Percentiles rank a stretch among this genome's conserved stretches.
phyloP scores from a whole-genome alignment of 495 filamentous ascomycete species.

The Talaromyces thailandensis region DNA sequence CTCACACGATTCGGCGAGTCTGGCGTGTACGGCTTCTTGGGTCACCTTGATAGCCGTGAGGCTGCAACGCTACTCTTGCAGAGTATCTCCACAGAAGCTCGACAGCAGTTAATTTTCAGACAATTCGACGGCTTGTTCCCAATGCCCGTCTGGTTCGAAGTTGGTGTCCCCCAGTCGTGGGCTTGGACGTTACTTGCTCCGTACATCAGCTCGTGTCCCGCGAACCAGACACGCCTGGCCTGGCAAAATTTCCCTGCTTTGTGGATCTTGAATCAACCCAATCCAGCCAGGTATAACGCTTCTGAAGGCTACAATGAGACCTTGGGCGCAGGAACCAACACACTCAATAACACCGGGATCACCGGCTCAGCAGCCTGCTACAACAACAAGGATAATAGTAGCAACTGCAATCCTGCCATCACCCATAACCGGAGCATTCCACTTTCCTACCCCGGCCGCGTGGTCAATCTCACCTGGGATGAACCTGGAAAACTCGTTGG shows the following conservation, averaged over 20 bases:
- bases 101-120: constrained; percentile 84
- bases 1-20: constrained; percentile 74
- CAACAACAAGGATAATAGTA: constrained; percentile 38
- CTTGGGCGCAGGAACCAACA: constrained; percentile 21
- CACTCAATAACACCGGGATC: constrained; percentile 25
- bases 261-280: constrained; percentile 68
- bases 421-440: constrained; percentile 56
- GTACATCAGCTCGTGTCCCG: constrained; percentile 72
- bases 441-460: constrained; percentile 66
- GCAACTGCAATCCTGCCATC: constrained; percentile 54
- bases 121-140: constrained; percentile 79
- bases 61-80: constrained; percentile 64
- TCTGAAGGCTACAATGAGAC: constrained; percentile 31
- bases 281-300: constrained; percentile 52
- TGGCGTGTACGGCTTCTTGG: constrained; percentile 77
- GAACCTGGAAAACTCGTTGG: constrained; percentile 58
- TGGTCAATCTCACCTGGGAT: constrained; percentile 68
- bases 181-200: constrained; percentile 79
- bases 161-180: constrained; percentile 78
- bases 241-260: constrained; percentile 89
- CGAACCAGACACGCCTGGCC: constrained; percentile 61
- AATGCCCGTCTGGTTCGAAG: constrained; percentile 80
- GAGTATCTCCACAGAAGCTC: constrained; percentile 73
- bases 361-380: constrained; percentile 36
- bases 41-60: constrained; percentile 70